Conservation (phyloP, 1,284 basidiomycete genomes). For the Moniliophthora roreri region DNA sequence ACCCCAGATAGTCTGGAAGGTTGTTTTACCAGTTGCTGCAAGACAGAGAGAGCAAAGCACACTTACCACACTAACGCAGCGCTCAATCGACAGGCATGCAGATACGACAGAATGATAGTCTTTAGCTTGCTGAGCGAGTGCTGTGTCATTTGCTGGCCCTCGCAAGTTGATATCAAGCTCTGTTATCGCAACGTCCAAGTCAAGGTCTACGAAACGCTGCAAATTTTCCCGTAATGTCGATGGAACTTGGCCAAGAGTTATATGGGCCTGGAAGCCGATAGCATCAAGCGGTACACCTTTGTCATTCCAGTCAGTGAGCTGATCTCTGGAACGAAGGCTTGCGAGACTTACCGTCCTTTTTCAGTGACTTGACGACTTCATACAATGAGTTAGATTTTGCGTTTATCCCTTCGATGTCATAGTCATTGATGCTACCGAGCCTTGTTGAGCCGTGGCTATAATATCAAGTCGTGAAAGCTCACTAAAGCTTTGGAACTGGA, state of each 20-base stretch:
- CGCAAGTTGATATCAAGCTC: constrained; percentile 10
- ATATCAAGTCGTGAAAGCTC: too few relatives aligned
- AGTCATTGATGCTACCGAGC: constrained; percentile 8
- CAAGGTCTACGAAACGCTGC: constrained; percentile 9
- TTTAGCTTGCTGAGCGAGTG: constrained; percentile 6
- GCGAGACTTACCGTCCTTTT: constrained; percentile 3
- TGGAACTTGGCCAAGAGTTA: constrained; percentile 9
- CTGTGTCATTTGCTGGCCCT: constrained; percentile 2
- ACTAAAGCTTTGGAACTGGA: constrained; percentile 6
- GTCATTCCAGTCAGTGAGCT: not conserved
- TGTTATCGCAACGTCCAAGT: constrained; percentile 10
- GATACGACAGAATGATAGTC: constrained; percentile 8
- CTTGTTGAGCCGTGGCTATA: too few relatives aligned
- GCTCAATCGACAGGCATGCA: constrained; percentile 4
- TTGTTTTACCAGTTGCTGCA: not conserved
- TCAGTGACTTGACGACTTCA: constrained; percentile 4
- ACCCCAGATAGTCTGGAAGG: constrained; percentile 5
- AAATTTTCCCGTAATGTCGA: constrained; percentile 5
- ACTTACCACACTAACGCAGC: constrained; percentile 11
- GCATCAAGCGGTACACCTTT: constrained; percentile 7
- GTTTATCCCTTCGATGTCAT: constrained; percentile 10
- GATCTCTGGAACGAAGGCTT: not conserved
- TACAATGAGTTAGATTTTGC: constrained; percentile 7
- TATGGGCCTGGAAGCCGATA: constrained; percentile 8
- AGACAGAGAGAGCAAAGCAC: not conserved